A percentile compares a stretch with the other conserved stretches of the same genome.
Evolutionary conservation across 768 basidiomycete species (phyloP).

Genomic region (Dacryopinax primogenitus): DNA sequence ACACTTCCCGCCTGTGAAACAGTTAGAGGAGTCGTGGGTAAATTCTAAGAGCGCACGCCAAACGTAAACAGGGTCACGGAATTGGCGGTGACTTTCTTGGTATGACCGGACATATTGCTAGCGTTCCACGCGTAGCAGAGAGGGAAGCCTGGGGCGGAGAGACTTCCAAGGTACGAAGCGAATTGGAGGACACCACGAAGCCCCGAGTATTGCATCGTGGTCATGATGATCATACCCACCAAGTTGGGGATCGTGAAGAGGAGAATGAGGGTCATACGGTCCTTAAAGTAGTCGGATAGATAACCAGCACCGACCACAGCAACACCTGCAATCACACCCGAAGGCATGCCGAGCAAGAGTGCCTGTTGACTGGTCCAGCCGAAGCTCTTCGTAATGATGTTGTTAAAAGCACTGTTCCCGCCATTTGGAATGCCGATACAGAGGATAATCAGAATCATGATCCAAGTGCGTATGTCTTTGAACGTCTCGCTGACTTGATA

Average conservation of each 20-base stretch:
- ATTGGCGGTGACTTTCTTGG: slow-evolving; percentile 39
- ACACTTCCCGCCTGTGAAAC: slow-evolving; percentile 38
- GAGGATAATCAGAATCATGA: slow-evolving; percentile 43
- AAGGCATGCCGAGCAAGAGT: slow-evolving; percentile 45
- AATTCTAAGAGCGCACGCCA: background rate
- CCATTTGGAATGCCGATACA: slow-evolving; percentile 47
- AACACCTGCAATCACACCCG: slow-evolving; percentile 37
- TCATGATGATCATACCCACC: slow-evolving; percentile 7
- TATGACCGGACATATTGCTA: slow-evolving; percentile 50
- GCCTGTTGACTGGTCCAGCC: slow-evolving; percentile 51
- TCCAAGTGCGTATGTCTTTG: slow-evolving; percentile 46
- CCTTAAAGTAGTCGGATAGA: slow-evolving; percentile 42
- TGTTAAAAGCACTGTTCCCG: slow-evolving; percentile 32
- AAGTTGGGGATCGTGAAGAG: slow-evolving; percentile 13
- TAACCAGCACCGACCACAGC: slow-evolving; percentile 47
- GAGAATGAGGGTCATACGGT: slow-evolving; percentile 49
- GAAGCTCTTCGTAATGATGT: slow-evolving; percentile 48
- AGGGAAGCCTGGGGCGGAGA: slow-evolving; percentile 5
- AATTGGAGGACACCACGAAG: background rate
- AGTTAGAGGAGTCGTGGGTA: background rate
- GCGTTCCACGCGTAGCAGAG: slow-evolving; percentile 52
- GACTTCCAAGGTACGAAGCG: background rate
- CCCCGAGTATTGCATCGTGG: slow-evolving; percentile 2
- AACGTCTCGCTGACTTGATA: slow-evolving; percentile 47
- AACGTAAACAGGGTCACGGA: background rate